Percentiles rank a stretch among this genome's conserved stretches.
Conservation (phyloP, 2,329 filamentous ascomycete species). For the Aspergillus novoparasiticus region DNA sequence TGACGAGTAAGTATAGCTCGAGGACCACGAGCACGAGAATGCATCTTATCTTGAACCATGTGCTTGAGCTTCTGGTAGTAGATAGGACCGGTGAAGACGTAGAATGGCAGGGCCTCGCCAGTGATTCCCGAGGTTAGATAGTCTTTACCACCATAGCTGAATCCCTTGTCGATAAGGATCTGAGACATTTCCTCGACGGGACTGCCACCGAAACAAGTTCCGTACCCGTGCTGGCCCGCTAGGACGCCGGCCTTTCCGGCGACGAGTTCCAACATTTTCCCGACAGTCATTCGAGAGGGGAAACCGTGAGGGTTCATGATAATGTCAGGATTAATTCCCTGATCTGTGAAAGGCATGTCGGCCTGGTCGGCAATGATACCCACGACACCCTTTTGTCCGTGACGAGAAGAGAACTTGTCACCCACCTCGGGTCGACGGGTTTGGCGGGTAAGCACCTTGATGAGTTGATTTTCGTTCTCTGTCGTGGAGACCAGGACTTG, state of each 20-base stretch:
- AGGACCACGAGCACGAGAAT: constrained; percentile 87
- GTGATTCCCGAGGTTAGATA: constrained; percentile 95
- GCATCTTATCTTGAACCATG: constrained; percentile 99
- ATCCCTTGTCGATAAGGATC: constrained; percentile 82
- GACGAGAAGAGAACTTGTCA: constrained; percentile 97
- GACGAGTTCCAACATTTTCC: constrained; percentile 93
- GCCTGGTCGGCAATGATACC: constrained; percentile 96
- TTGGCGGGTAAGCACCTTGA: constrained; percentile 96
- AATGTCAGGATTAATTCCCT: constrained; percentile 90
- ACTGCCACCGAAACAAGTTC: constrained; percentile 81
- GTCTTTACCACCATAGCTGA: constrained; percentile 96
- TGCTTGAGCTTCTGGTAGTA: constrained; percentile 99
- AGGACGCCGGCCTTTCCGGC: constrained; percentile 92
- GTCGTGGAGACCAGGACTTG: constrained; percentile 93
- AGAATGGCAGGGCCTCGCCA: constrained; percentile 88
- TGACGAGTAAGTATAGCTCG: constrained; percentile 90
- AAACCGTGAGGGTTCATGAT: constrained; percentile 99
- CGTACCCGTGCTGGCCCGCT: constrained; percentile 83
- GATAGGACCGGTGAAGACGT: constrained; percentile 98
- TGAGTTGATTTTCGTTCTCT: constrained; percentile 79
- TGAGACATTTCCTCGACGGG: constrained; percentile 87
- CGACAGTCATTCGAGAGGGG: constrained; percentile 98
- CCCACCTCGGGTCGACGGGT: constrained; percentile 92
- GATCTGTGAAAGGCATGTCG: constrained; percentile 93
- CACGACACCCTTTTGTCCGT: constrained; percentile 97